These are phyloP conservation scores for Ustanciosporium gigantosporum DNA, from an alignment of 1,284 basidiomycete species.

Conservation along the genomic window DNA sequence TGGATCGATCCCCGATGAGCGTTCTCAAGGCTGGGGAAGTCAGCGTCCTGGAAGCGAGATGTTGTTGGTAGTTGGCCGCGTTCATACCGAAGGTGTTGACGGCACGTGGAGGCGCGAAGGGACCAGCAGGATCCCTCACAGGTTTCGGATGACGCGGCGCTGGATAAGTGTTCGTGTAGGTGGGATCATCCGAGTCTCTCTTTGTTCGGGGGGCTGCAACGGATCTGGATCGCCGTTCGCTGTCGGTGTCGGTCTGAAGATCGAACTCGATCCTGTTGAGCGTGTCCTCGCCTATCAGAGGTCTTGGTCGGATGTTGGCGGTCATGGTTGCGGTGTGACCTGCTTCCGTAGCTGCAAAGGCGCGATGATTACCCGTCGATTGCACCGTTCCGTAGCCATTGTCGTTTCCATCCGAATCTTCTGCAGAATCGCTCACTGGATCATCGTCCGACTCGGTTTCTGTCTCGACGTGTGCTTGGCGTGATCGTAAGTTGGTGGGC, in stretches of 20 bases:
- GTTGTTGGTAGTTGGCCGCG: constrained; percentile 37
- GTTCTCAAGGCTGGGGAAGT: constrained; percentile 36
- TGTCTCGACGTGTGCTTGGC: constrained; percentile 15
- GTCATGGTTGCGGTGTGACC: constrained; percentile 29
- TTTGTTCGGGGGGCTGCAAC: constrained; percentile 1
- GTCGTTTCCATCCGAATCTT: constrained; percentile 20
- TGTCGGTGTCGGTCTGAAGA: constrained; percentile 24
- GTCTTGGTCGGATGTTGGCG: constrained; percentile 17
- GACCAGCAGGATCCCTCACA: constrained; percentile 16
- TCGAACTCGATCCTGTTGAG: constrained; percentile 37
- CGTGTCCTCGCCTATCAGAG: constrained; percentile 31
- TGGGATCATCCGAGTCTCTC: not conserved
- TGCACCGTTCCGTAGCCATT: constrained; percentile 14
- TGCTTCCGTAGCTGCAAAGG: constrained; percentile 32
- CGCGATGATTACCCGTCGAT: constrained; percentile 43
- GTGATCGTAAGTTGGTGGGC: not conserved
- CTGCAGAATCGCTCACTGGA: constrained; percentile 25
- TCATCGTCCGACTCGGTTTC: constrained; percentile 30
- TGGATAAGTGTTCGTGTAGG: not conserved
- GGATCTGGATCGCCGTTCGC: constrained; percentile 3
- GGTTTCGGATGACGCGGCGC: constrained; percentile 1
- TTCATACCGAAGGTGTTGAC: constrained; percentile 30
- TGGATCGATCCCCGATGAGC: constrained; percentile 35
- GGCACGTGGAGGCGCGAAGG: constrained; percentile 25
- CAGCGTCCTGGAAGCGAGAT: constrained; percentile 29